Evolutionary conservation across 345 rosid species (phyloP), one percentile per base, ranked within the genome.

Genomic region (Ceriops tagal): DNA sequence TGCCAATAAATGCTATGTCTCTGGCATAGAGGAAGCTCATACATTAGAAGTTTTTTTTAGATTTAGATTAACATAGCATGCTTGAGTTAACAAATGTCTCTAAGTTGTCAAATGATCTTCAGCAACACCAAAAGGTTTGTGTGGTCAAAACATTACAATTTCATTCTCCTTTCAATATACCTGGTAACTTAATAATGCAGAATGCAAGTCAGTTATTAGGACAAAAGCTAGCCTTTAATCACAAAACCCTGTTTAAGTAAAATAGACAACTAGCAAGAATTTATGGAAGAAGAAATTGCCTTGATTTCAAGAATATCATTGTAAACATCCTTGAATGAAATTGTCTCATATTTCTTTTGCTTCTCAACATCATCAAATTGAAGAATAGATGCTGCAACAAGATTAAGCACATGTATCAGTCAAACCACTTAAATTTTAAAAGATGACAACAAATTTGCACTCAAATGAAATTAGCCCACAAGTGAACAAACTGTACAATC

Each of bases 341-440:
- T 88, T 19, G 84, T 82, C 71, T 87, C 81, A 24, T 81, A 90
- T 71, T 79, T 87, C 74, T 67, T 84, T 76, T 80, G 91, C 77
- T 79, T 92, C 74, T 87, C 93, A 62, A 67, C 72, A 64, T 92
- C 88, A 63, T 88, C 96, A 75, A 92, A 92, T 34, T 69, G 71
- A 73, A 95, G 92, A 74, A 69, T 56, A 56, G 90, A 92, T 68
- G 99, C 99, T 90, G 87, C 85, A 82, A 69, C 37, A 66, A 63
- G 20, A 69, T 32, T 51, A 27, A 71, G 15, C n/a, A 39, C 31
- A 46, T 55, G 20, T 30, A 7, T 3, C 11, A 37, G 32, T 20
- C 11, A 13, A 71, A 64, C 56, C 46, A 63, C 30, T 66, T 7
- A 59, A 61, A 15, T 6, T 35, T 66, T 51, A 37, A 72, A 53